Conservation (phyloP, 2,329 filamentous ascomycete species). For the Diaporthe velutina region DNA sequence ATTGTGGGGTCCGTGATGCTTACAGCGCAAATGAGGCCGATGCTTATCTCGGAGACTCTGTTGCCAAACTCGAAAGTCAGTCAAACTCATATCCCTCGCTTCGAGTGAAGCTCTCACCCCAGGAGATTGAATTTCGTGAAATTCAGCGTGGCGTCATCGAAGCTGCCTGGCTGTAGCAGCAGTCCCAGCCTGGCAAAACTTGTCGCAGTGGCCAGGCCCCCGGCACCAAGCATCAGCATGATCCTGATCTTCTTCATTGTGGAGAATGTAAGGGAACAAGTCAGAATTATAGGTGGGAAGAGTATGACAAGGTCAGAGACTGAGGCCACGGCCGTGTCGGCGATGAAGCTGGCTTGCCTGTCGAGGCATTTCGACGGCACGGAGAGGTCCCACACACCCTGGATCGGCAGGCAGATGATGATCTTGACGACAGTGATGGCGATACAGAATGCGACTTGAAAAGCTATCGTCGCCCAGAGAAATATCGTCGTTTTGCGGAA, state of each 20-base stretch:
- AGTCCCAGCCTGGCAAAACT: constrained; percentile 4
- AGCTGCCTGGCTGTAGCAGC: not conserved
- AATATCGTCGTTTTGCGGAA: not conserved
- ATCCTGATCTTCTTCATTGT: constrained; percentile 13
- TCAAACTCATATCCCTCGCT: too few species aligned
- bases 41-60: constrained; percentile 4
- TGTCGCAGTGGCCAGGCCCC: not conserved
- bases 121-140: constrained; percentile 10
- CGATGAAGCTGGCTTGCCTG: constrained; percentile 8
- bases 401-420: not conserved
- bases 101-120: not conserved
- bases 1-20: not conserved
- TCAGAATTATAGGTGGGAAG: constrained; percentile 4
- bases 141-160: not conserved
- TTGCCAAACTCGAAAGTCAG: not conserved
- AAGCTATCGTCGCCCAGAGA: constrained; percentile 11
- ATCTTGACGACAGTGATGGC: constrained; percentile 5
- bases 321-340: constrained; percentile 8
- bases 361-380: constrained; percentile 4
- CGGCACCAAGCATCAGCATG: constrained; percentile 3
- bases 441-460: constrained; percentile 7
- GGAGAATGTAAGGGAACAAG: not conserved
- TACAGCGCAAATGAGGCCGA: not conserved
- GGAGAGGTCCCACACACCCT: constrained; percentile 9
- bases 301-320: constrained; percentile 1